Conservation (phyloP, 176 grass and related monocot genomes). For the Carex pumila region DNA sequence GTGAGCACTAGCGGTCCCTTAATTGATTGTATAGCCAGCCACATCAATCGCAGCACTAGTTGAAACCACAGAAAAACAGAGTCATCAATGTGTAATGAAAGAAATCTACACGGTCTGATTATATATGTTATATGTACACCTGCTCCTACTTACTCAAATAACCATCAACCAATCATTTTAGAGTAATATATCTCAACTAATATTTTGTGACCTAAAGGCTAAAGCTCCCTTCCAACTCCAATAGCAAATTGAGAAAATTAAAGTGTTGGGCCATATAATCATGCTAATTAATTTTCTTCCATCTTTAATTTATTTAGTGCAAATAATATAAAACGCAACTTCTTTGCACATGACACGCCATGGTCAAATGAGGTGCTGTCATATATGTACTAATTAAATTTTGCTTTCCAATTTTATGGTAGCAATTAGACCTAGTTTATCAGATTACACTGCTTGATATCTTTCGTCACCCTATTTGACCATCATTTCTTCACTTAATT, state of each 20-base stretch:
- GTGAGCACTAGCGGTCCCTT: background rate
- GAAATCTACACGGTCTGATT: background rate
- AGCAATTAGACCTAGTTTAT: background rate
- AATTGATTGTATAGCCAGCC: background rate
- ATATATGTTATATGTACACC: background rate
- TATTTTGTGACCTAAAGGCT: background rate
- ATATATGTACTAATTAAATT: background rate
- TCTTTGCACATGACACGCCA: background rate
- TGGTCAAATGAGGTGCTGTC: background rate
- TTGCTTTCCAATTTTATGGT: background rate
- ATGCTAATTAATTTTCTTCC: background rate
- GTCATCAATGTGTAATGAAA: background rate
- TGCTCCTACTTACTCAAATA: conserved; percentile 26
- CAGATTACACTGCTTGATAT: background rate
- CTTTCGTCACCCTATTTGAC: background rate
- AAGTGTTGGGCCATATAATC: background rate
- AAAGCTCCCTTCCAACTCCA: conserved; percentile 23
- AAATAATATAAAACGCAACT: background rate
- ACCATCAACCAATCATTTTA: conserved; percentile 5
- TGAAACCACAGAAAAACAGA: background rate
- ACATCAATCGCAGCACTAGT: background rate
- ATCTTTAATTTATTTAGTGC: background rate
- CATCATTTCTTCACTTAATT: background rate
- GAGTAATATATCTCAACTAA: conserved; percentile 3
- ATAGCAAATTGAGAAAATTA: background rate